Base-by-base conservation (phyloP, 306 rosid genomes). In the Gillenia trifoliata region DNA sequence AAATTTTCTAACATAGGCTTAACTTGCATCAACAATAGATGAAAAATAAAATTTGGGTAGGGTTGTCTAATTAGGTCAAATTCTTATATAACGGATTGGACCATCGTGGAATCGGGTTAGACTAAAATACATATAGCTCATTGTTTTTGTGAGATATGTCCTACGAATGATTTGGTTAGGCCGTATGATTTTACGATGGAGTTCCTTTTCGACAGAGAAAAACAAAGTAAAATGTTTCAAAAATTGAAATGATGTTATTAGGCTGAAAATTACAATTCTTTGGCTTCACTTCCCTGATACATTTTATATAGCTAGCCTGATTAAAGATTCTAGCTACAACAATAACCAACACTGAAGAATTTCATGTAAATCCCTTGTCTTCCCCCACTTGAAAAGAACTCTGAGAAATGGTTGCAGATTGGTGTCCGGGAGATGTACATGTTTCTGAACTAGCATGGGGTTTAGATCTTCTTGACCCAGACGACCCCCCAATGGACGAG, bases 381-480 rank as follows among this genome's bases (percentile, higher is more conserved):
- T 68, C 29, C 49, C 75, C 82, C 52, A 73, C 89, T 71, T 85
- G 83, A 15, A 72, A 74, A 15, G 75, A 11, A 16, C 33, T 74
- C 1, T 71, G 83, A 41, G 49, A 11, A 6, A 43, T n/a, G 11
- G 73, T 10, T 43, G 54, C 84, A 73, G 75, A 13, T 40, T 72
- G 74, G 50, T 38, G 26, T 41, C 80, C 81, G 36, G 55, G 78
- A 54, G 76, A 75, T 69, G 74, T 78, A 28, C 50, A 57, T 19
- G 20, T 75, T 49, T 77, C 75, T 23, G 70, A 47, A 25, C 20
- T 26, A 11, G 38, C 59, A 20, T 54, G 79, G 5, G 78, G 15
- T 84, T 76, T 90, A 55, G 76, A 34, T 82, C 84, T 89, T 0
- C 50, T 88, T 7, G 90, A 55, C 17, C 52, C 52, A 4, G 91